These are phyloP conservation scores for Colletotrichum spaethianum DNA, from an alignment of 2,329 filamentous ascomycete species.

Conservation along the genomic window DNA sequence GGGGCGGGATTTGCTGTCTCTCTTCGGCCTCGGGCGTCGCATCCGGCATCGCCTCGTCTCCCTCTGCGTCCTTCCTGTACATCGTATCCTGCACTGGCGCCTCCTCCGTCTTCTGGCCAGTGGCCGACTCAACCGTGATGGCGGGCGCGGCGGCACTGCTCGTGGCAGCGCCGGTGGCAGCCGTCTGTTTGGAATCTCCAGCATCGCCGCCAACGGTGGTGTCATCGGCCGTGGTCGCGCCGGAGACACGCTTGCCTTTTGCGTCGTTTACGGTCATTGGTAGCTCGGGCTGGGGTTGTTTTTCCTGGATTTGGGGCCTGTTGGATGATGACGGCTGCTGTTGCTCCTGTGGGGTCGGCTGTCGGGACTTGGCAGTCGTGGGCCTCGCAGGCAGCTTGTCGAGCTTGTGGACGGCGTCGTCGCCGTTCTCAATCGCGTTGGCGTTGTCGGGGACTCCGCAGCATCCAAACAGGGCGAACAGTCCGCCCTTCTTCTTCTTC, in stretches of 20 bases:
- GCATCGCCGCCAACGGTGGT: conserved; percentile 58
- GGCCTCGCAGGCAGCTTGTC: conserved; percentile 70
- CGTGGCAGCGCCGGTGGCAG: conserved; percentile 35
- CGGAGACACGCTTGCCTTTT: conserved; percentile 62
- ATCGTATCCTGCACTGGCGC: conserved; percentile 37
- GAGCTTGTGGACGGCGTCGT: conserved; percentile 70
- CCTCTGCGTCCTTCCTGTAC: conserved; percentile 63
- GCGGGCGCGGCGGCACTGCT: conserved; percentile 62
- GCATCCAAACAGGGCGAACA: conserved; percentile 75
- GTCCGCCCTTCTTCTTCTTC: conserved; percentile 70
- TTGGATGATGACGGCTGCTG: conserved; percentile 53
- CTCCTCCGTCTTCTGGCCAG: conserved; percentile 44
- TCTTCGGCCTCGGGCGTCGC: conserved; percentile 67
- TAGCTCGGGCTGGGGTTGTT: conserved; percentile 57
- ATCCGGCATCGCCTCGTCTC: conserved; percentile 79
- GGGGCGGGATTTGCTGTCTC: conserved; percentile 53
- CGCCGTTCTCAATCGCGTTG: conserved; percentile 66
- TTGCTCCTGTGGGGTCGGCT: conserved; percentile 67
- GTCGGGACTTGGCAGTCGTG: conserved; percentile 67
- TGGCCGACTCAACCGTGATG: conserved; percentile 44
- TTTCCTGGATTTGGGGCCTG: conserved; percentile 63
- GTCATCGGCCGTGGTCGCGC: conserved; percentile 63
- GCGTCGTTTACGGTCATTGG: conserved; percentile 53
- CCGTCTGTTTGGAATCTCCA: conserved; percentile 63
- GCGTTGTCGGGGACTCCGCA: conserved; percentile 75